A percentile compares a stretch with the other conserved stretches of the same genome.
Conservation (phyloP, 2,329 filamentous ascomycete species). For the Alternaria sp. region DNA sequence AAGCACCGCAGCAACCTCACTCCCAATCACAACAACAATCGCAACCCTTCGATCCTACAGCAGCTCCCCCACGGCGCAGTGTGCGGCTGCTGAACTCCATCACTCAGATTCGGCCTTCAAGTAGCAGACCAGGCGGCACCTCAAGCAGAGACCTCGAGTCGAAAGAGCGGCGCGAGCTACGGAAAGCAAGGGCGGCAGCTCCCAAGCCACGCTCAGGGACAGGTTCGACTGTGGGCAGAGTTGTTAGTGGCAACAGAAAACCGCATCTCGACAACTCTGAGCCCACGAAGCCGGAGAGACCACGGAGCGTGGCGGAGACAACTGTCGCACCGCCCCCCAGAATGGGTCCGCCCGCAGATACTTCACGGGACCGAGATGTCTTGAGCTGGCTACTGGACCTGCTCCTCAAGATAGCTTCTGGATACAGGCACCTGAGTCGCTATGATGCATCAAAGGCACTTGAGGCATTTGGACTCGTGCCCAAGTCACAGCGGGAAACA, state of each 20-base stretch:
- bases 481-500: slow-evolving; percentile 79
- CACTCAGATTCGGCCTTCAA: slow-evolving; percentile 67
- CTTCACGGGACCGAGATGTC: slow-evolving; percentile 73
- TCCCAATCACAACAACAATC: slow-evolving; percentile 20
- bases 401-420: slow-evolving; percentile 79
- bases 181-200: slow-evolving; percentile 80
- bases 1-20: background rate
- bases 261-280: slow-evolving; percentile 71
- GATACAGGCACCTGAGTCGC: slow-evolving; percentile 77
- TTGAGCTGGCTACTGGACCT: slow-evolving; percentile 79
- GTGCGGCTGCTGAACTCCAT: slow-evolving; percentile 53
- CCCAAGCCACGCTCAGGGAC: slow-evolving; percentile 69
- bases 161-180: slow-evolving; percentile 74
- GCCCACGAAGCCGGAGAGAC: slow-evolving; percentile 67
- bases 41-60: slow-evolving; percentile 47
- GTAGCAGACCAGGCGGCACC: slow-evolving; percentile 65
- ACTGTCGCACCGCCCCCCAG: slow-evolving; percentile 34
- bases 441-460: slow-evolving; percentile 82
- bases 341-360: slow-evolving; percentile 59
- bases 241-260: slow-evolving; percentile 90
- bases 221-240: slow-evolving; percentile 76
- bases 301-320: slow-evolving; percentile 42
- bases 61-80: slow-evolving; percentile 53
- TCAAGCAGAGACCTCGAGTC: slow-evolving; percentile 60
- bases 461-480: slow-evolving; percentile 73